Evolutionary conservation across 169 alveolate species (phyloP).

Genomic region (Plasmodium knowlesi): DNA sequence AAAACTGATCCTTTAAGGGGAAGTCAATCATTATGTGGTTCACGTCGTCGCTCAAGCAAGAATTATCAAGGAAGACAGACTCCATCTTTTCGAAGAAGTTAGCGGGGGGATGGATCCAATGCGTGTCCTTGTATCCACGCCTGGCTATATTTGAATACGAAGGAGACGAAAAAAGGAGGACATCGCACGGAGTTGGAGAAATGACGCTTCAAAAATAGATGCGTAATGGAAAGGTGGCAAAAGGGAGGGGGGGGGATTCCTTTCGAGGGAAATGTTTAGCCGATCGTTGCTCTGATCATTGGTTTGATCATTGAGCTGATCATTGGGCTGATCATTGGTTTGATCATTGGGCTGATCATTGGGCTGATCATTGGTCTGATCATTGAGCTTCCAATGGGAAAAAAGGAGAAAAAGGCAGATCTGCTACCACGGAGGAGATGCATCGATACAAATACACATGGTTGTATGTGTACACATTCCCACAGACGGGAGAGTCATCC

Average conservation of each 20-base stretch:
- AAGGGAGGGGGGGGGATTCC: too few relatives aligned
- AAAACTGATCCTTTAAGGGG: constrained; percentile 8
- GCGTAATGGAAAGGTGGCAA: not conserved
- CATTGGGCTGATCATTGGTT: too few relatives aligned
- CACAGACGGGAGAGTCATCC: not conserved
- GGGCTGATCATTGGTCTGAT: not conserved
- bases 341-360: too few relatives aligned
- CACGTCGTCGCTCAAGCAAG: not conserved
- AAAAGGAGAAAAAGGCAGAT: not conserved
- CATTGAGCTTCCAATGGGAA: not conserved
- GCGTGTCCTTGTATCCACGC: not conserved
- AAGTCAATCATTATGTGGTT: not conserved
- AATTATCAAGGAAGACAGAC: not conserved
- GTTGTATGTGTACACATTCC: not conserved
- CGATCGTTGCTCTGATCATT: too few relatives aligned
- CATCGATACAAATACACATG: not conserved
- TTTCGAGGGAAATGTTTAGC: too few relatives aligned
- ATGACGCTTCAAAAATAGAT: not conserved
- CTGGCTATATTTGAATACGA: not conserved
- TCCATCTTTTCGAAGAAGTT: not conserved
- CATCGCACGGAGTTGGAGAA: not conserved
- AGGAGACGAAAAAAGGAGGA: not conserved
- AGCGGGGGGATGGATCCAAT: not conserved
- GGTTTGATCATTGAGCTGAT: too few relatives aligned
- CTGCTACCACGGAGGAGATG: not conserved